Base-by-base conservation (phyloP, 2,329 filamentous ascomycete genomes). In the Aureobasidium sp. region DNA sequence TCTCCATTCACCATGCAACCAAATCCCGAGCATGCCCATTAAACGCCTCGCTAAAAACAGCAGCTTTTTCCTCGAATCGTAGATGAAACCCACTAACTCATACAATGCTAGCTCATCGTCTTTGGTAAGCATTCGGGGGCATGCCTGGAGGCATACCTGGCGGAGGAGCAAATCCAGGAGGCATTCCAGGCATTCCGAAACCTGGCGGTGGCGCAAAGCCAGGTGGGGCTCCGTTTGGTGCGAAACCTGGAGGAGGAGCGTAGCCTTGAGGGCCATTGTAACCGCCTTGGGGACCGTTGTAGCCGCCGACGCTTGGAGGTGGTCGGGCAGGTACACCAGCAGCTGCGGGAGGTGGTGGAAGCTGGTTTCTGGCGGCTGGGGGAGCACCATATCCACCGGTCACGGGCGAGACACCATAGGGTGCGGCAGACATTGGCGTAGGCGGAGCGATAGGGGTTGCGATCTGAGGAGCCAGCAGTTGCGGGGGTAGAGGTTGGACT, bases 401-500 rank as follows among this genome's bases (percentile, higher is more conserved):
- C 29, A 64, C 63, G 30, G 62, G 55, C 39, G 41, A 41, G n/a
- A 41, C 65, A 29, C 64, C 64, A 39, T 65, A 68, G 32, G 61
- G 66, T 67, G 47, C 67, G 32, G 78, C 70, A 44, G 58, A 63
- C 37, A 73, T 71, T 34, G 73, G 70, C 49, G 72, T 67, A 37
- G 63, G 67, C 52, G 78, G 77, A 34, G 74, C 72, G 63, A 76
- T 78, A 16, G 77, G 70, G 4, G 80, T 77, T 11, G 73, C 75
- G 49, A 73, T 74, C 27, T 79, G 70, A 30, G 73, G 68, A 1
- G 76, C 79, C 67, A 92, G 83, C 67, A 95, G 86, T 63, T 86
- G 88, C 4, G 89, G 83, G 1, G 90, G 89, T 57, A 94, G 77
- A 27, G 87, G 84, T 70, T 92, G 89, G 2, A 86, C 83, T 66